phyloP scores from a whole-genome alignment of 2,329 filamentous ascomycete species.

The Hypocrella siamensis region DNA sequence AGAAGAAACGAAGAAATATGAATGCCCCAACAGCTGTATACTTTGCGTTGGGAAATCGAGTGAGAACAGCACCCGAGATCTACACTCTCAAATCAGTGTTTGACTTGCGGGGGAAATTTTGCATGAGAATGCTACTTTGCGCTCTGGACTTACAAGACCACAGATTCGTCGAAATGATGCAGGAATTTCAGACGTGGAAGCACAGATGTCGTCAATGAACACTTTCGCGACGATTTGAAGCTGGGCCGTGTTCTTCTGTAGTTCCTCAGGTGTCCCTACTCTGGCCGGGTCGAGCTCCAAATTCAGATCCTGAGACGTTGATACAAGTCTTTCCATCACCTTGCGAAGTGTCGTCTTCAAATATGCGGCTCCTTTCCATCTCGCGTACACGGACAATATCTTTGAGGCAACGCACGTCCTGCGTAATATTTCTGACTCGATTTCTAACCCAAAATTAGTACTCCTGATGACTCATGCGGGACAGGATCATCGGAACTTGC shows the following conservation, averaged over 20 bases:
- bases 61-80: slow-evolving; percentile 48
- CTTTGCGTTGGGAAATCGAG: slow-evolving; percentile 51
- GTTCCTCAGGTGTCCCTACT: slow-evolving; percentile 42
- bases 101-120: not conserved
- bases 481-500: slow-evolving; percentile 13
- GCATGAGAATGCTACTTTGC: not conserved
- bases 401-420: slow-evolving; percentile 57
- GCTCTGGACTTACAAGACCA: slow-evolving; percentile 35
- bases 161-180: slow-evolving; percentile 51
- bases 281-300: slow-evolving; percentile 51
- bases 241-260: slow-evolving; percentile 50
- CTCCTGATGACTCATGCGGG: not conserved
- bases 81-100: slow-evolving; percentile 8
- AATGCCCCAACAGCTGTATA: slow-evolving; percentile 59
- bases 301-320: slow-evolving; percentile 51
- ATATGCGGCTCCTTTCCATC: slow-evolving; percentile 53
- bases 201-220: slow-evolving; percentile 56
- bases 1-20: slow-evolving; percentile 58
- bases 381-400: slow-evolving; percentile 55
- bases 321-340: slow-evolving; percentile 48
- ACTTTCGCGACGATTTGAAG: slow-evolving; percentile 53
- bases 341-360: slow-evolving; percentile 49
- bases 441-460: slow-evolving; percentile 27
- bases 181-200: slow-evolving; percentile 45
- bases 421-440: slow-evolving; percentile 51